These are phyloP conservation scores for Pythium aristosporum DNA, from an alignment of 352 stramenopile species.

Conservation along the genomic window DNA sequence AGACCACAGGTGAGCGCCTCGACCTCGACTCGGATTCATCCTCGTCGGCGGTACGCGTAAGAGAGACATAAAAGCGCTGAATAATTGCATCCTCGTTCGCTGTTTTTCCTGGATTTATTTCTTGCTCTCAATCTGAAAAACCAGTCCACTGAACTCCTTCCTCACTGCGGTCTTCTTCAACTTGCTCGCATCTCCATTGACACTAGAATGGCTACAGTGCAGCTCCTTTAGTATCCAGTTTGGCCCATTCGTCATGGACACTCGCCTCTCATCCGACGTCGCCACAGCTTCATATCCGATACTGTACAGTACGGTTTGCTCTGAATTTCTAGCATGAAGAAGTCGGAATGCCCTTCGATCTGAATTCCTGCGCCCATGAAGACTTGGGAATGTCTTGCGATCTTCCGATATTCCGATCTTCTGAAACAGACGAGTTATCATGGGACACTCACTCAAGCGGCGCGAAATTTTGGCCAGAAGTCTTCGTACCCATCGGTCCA, in stretches of 20 bases:
- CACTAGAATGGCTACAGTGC: not conserved
- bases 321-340: too few relatives aligned
- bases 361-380: not conserved
- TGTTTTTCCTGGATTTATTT: not conserved
- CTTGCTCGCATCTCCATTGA: not conserved
- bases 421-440: not conserved
- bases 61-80: too few relatives aligned
- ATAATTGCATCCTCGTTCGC: too few relatives aligned
- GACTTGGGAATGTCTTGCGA: not conserved
- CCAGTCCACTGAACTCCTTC: not conserved
- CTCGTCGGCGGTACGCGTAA: not conserved
- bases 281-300: not conserved
- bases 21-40: not conserved
- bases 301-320: too few relatives aligned
- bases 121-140: not conserved
- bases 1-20: slow-evolving; percentile 17
- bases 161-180: not conserved
- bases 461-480: slow-evolving; percentile 9
- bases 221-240: too few relatives aligned
- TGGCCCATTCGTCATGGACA: too few relatives aligned
- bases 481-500: slow-evolving; percentile 4
- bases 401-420: too few relatives aligned
- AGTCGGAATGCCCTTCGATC: not conserved
- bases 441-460: not conserved
- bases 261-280: too few relatives aligned